Conservation (phyloP, 768 basidiomycete species). For the Suillus brevipes region DNA sequence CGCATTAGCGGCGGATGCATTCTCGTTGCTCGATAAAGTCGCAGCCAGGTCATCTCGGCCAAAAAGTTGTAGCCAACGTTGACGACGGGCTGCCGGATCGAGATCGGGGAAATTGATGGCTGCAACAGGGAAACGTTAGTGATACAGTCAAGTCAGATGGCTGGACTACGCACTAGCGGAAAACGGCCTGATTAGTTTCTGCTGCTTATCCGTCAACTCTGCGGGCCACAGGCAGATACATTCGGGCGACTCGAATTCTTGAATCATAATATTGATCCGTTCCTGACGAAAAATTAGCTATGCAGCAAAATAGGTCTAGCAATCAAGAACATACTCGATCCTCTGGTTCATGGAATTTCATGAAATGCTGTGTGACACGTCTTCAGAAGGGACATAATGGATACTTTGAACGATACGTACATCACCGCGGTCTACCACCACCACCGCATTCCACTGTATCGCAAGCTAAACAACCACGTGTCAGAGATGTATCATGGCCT, state of each 20-base stretch:
- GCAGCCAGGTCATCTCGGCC: background rate
- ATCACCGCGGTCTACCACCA: background rate
- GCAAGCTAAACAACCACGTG: background rate
- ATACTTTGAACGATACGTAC: background rate
- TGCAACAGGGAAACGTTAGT: background rate
- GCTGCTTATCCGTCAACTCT: background rate
- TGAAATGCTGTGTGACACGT: background rate
- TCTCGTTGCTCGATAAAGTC: background rate
- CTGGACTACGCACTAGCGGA: background rate
- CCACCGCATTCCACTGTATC: background rate
- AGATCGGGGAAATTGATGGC: background rate
- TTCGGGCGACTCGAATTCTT: background rate
- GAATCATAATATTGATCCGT: background rate
- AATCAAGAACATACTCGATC: background rate
- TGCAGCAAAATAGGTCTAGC: background rate
- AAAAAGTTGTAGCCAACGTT: background rate
- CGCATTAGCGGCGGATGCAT: background rate
- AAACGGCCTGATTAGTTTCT: background rate
- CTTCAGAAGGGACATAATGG: background rate
- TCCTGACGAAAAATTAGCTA: background rate
- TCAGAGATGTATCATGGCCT: background rate
- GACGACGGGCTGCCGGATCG: background rate
- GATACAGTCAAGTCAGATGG: background rate
- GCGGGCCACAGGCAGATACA: background rate
- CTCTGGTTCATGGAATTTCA: background rate